These are phyloP conservation scores for Ustilago cynodontis DNA, from an alignment of 1,284 basidiomycete species.

Conservation along the genomic window DNA sequence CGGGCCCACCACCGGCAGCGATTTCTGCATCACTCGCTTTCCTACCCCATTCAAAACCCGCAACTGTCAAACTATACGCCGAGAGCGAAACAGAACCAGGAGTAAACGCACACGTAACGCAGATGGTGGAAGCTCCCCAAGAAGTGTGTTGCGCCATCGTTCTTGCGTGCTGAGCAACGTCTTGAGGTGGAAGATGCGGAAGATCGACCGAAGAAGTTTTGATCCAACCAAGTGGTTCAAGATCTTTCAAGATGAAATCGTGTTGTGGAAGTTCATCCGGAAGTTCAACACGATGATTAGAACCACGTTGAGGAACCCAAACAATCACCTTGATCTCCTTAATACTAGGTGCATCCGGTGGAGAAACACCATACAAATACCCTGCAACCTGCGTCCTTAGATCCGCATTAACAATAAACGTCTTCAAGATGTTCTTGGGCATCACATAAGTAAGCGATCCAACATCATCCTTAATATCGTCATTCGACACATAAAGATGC, in stretches of 20 bases:
- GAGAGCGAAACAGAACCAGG: slow-evolving; percentile 96
- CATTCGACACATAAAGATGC: slow-evolving; percentile 98
- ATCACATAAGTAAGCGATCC: slow-evolving; percentile 93
- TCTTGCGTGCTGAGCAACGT: slow-evolving; percentile 95
- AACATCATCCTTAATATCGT: slow-evolving; percentile 97
- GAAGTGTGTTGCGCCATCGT: slow-evolving; percentile 95
- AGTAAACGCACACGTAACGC: slow-evolving; percentile 94
- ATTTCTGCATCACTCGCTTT: slow-evolving; percentile 86
- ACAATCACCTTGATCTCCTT: slow-evolving; percentile 98
- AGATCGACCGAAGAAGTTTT: slow-evolving; percentile 82
- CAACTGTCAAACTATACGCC: slow-evolving; percentile 87
- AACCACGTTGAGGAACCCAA: slow-evolving; percentile 95
- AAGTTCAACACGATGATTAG: slow-evolving; percentile 90
- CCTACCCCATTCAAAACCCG: slow-evolving; percentile 98
- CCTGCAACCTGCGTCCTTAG: slow-evolving; percentile 95
- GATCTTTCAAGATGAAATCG: slow-evolving; percentile 91
- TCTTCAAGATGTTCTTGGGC: slow-evolving; percentile 95
- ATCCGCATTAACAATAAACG: slow-evolving; percentile 93
- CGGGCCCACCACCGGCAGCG: slow-evolving; percentile 73
- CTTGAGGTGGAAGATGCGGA: slow-evolving; percentile 81
- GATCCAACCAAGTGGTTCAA: slow-evolving; percentile 97
- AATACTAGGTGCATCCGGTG: slow-evolving; percentile 95
- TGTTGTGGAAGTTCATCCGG: slow-evolving; percentile 88
- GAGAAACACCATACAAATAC: slow-evolving; percentile 91
- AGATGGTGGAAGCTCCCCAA: slow-evolving; percentile 93